phyloP scores from a whole-genome alignment of 2,329 filamentous ascomycete genomes.

The Nemania diffusa region DNA sequence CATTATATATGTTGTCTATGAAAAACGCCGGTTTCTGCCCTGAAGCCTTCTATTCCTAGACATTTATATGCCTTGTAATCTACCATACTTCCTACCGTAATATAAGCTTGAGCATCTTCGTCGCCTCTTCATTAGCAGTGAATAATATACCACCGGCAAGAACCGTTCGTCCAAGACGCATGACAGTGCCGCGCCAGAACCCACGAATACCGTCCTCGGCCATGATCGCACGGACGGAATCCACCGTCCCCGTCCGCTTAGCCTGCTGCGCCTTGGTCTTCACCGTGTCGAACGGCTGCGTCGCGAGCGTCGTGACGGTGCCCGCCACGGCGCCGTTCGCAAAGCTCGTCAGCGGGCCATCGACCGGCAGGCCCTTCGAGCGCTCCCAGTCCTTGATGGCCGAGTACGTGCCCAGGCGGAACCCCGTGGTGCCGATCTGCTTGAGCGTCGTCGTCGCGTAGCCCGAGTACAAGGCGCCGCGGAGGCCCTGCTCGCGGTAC shows the following conservation, averaged over 20 bases:
- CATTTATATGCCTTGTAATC: too few relatives aligned
- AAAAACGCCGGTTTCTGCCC: too few relatives aligned
- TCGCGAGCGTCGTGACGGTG: slow-evolving; percentile 60
- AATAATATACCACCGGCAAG: slow-evolving; percentile 54
- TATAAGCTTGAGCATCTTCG: slow-evolving; percentile 42
- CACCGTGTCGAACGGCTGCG: slow-evolving; percentile 69
- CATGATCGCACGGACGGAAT: slow-evolving; percentile 63
- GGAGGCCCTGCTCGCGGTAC: slow-evolving; percentile 61
- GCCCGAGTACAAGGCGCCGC: slow-evolving; percentile 65
- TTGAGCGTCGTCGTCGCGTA: slow-evolving; percentile 70
- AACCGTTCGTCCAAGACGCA: slow-evolving; percentile 69
- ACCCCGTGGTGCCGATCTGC: slow-evolving; percentile 69
- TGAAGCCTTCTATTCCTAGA: too few relatives aligned
- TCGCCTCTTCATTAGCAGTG: slow-evolving; percentile 49
- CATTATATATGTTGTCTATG: too few relatives aligned
- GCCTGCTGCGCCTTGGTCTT: slow-evolving; percentile 70
- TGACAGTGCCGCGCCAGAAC: slow-evolving; percentile 72
- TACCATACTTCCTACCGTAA: slow-evolving; percentile 43
- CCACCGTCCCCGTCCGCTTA: slow-evolving; percentile 61
- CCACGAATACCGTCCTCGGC: slow-evolving; percentile 66
- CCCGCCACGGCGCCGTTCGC: slow-evolving; percentile 54
- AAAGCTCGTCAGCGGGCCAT: slow-evolving; percentile 53
- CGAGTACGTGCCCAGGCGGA: slow-evolving; percentile 71
- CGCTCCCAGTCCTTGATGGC: slow-evolving; percentile 65
- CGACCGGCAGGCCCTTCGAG: slow-evolving; percentile 37